Evolutionary conservation across 2,329 filamentous ascomycete species (phyloP), one percentile per base, ranked within the genome.

Genomic region (Talaromyces piceae): DNA sequence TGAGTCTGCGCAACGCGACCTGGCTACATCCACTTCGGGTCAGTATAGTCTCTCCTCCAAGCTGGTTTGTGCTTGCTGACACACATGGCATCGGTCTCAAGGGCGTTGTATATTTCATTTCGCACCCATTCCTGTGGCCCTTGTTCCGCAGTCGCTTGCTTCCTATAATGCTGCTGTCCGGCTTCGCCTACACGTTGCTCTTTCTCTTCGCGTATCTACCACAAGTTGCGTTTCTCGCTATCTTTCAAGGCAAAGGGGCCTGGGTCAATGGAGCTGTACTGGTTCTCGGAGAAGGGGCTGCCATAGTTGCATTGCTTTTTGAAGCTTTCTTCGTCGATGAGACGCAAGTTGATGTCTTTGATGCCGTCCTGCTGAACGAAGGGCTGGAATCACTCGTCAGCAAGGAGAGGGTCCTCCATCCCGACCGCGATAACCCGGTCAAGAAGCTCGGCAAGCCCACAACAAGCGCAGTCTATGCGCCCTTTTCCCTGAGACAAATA

Each of bases 401-500:
- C 20, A 77, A 81, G 46, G 77, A 86, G 58, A 73, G 88, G 67
- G 71, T 87, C 54, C 75, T 84, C 61, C 84, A 81, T 63, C 72
- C 72, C 22, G 84, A 91, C 54, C 82, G 82, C 1, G 81, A 84
- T 45, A 83, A 85, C 60, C 80, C 89, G 0, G 83, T 93, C 45
- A 85, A 85, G 64, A 84, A 85, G 69, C 81, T 97, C 0, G 91
- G 91, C 25, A 90, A 88, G 58, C 88, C 90, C 0, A 90, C 85
- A 0, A 81, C 74, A 20, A 77, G 82, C 1, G 87, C 89, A 0
- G 78, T 88, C 16, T 96, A 93, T 69, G 84, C 87, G 7, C 91
- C 91, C 0, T 96, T 94, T 76, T 95, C 88, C 50, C 73, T 95
- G 49, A 81, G 88, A n/a, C 91, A 96, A 68, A 93, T 95, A 52